Evolutionary conservation across 2,329 filamentous ascomycete species (phyloP).

Genomic region (Dothistroma pini): DNA sequence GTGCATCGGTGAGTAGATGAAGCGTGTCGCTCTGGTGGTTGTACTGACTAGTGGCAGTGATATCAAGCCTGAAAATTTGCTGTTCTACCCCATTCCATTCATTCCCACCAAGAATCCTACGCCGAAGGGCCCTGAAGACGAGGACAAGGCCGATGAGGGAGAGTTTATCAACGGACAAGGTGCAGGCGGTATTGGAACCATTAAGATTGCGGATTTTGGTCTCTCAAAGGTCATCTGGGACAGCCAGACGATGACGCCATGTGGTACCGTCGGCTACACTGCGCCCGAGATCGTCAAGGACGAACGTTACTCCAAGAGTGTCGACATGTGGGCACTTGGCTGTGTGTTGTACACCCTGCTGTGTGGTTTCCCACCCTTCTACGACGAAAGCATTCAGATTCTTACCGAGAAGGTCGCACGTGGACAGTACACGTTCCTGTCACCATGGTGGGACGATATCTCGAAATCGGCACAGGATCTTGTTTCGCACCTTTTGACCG

Average conservation of each 20-base stretch:
- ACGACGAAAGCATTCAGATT: conserved; percentile 96
- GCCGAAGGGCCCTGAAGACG: conserved; percentile 80
- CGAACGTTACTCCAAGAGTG: conserved; percentile 96
- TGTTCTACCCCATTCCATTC: conserved; percentile 84
- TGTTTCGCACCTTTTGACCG: conserved; percentile 86
- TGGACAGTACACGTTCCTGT: conserved; percentile 95
- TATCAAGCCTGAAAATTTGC: conserved; percentile 96
- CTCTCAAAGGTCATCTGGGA: conserved; percentile 99
- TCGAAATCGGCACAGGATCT: conserved; percentile 92
- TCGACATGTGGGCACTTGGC: conserved; percentile 98
- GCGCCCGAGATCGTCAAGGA: conserved; percentile 99
- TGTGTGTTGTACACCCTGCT: conserved; percentile 96
- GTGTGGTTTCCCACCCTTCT: conserved; percentile 96
- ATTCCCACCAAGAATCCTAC: conserved; percentile 76
- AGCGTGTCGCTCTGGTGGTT: background rate
- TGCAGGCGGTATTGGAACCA: conserved; percentile 83
- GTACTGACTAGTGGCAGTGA: conserved; percentile 59
- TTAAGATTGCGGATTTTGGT: conserved; percentile 98
- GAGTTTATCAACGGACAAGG: conserved; percentile 82
- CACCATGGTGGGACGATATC: conserved; percentile 99
- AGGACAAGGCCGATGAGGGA: conserved; percentile 96
- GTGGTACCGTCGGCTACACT: conserved; percentile 95
- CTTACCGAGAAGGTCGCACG: conserved; percentile 96
- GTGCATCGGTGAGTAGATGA: conserved; percentile 79
- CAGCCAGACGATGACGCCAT: conserved; percentile 97